Evolutionary conservation across 2,329 filamentous ascomycete species (phyloP), one percentile per base, ranked within the genome.

Genomic region (Arthrobotrys musiformis): DNA sequence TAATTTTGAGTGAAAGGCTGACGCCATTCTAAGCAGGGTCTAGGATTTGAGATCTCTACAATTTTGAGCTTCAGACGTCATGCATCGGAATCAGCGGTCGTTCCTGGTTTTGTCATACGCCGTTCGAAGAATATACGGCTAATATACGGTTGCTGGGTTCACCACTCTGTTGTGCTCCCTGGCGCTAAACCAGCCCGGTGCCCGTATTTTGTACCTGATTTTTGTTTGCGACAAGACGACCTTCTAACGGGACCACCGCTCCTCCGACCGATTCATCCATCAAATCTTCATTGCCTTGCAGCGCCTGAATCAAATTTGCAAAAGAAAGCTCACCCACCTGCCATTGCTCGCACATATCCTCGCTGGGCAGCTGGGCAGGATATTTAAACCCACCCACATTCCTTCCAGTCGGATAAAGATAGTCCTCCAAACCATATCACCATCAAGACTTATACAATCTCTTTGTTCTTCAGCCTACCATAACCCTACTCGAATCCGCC

Each of bases 1-100:
- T 19, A 35, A 72, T 37, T 63, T 19, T 42, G n/a, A 17, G n/a
- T 26, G 6, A 24, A 58, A 24, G 19, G 17, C 54, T 46, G 37
- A 63, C 17, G 19, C 17, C 46, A 17, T 42, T 30, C 17, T 22
- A 9, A n/a, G 2, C 60, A 63, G 30, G 26, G 50, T 40, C 40
- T 30, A 13, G 42, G 56, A 62, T 22, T 22, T 17, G 17, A 50
- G 17, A 60, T 50, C 42, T 60, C 8, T n/a, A 28, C 4, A 9
- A 17, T 2, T 17, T 22, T 17, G 26, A 37, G 26, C 1, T 15
- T 62, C 26, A 37, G 48, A 76, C 72, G 72, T 76, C 72, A 76
- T 76, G 64, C 72, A 76, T 42, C 40, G 52, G 37, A 35, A 76
- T 76, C 72, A 76, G 48, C 64, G 64, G 72, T 30, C 46, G 22